Percentiles rank a stretch among this genome's conserved stretches.
phyloP scores from a whole-genome alignment of 805 yeast genomes.

The Clavispora carvajalis region DNA sequence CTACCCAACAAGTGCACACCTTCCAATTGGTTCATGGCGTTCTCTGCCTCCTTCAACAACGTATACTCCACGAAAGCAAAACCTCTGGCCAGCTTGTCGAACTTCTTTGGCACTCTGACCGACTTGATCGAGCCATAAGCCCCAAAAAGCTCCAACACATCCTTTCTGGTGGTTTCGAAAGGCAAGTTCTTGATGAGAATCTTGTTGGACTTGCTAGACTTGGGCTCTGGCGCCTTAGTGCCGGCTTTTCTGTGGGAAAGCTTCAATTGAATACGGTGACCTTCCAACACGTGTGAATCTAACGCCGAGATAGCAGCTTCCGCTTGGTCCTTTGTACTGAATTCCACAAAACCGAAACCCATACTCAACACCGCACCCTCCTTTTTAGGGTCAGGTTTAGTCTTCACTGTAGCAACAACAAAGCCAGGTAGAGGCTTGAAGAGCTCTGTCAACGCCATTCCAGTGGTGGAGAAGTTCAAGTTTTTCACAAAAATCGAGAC shows the following conservation, averaged over 20 bases:
- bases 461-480: conserved; percentile 76
- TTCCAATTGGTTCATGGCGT: conserved; percentile 86
- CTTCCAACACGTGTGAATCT: conserved; percentile 78
- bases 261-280: conserved; percentile 86
- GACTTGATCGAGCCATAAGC: conserved; percentile 93
- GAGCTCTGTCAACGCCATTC: conserved; percentile 46
- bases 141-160: conserved; percentile 86
- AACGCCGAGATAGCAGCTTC: conserved; percentile 63
- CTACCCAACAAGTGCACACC: conserved; percentile 97
- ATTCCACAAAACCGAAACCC: conserved; percentile 98
- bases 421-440: conserved; percentile 78
- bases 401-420: conserved; percentile 73
- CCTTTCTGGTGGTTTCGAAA: conserved; percentile 90
- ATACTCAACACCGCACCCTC: conserved; percentile 68
- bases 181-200: conserved; percentile 95
- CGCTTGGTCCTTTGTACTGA: conserved; percentile 73
- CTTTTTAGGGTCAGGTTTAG: conserved; percentile 80
- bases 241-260: conserved; percentile 72
- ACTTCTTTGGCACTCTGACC: conserved; percentile 93
- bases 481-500: conserved; percentile 89
- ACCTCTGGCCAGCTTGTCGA: conserved; percentile 92
- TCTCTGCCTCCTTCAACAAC: conserved; percentile 82
- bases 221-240: conserved; percentile 19
- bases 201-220: conserved; percentile 53
- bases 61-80: conserved; percentile 95